Evolutionary conservation across 2,329 filamentous ascomycete species (phyloP), one percentile per base, ranked within the genome.

Genomic region (Capronia coronata): DNA sequence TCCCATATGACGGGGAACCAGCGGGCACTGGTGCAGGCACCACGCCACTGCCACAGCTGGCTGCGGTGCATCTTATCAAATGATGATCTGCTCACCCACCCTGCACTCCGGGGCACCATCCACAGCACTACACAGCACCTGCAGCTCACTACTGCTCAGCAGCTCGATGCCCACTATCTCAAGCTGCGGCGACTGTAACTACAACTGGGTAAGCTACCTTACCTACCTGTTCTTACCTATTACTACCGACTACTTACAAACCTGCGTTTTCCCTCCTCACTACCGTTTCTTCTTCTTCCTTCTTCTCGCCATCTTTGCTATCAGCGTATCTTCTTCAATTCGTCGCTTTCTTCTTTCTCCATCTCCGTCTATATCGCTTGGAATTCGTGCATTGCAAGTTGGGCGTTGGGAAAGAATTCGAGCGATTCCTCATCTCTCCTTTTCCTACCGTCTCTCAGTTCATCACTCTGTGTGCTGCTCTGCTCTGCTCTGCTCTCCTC

Each of bases 391-490:
- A 56, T 58, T 55, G 55, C 53, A 57, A 58, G 49, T 54, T 52
- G 49, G 56, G 56, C 56, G 56, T 59, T 57, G 54, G 54, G 52
- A 53, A 53, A 50, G 50, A 56, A 37, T 32, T 55, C 48, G 49
- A 59, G 52, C 49, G 46, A 56, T 59, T 56, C 58, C 49, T 55
- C 60, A 50, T 57, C 58, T 55, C 51, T 60, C 52, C 52, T 48
- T 54, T 47, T 54, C 51, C 49, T 54, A 43, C 35, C 38, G 34
- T 50, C 45, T 53, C 43, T 48, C 48, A 48, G 44, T 46, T 41
- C 32, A 46, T 43, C 37, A 43, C 51, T 47, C 27, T 45, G 43
- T 47, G 42, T 38, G 47, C 39, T 51, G 43, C 41, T 45, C 50
- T 51, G 48, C 40, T 43, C 43, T 44, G 25, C 46, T 51, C 45